A percentile compares a stretch with the other conserved stretches of the same genome.
phyloP scores from a whole-genome alignment of 2,329 filamentous ascomycete species.

The Talaromyces sp. region DNA sequence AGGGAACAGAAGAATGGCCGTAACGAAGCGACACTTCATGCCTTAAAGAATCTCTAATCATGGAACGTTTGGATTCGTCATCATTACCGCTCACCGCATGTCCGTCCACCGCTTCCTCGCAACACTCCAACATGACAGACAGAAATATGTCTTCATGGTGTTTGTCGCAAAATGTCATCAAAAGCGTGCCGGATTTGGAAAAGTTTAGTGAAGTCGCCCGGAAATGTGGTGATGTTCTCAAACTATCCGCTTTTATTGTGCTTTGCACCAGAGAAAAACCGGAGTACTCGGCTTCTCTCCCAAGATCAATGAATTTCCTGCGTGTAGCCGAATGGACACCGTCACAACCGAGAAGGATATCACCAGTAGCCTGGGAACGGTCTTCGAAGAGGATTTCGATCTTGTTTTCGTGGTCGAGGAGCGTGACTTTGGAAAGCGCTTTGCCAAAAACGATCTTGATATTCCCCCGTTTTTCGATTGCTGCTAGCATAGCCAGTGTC shows the following conservation, averaged over 20 bases:
- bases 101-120: constrained; percentile 20
- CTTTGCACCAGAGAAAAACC: constrained; percentile 38
- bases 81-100: constrained; percentile 22
- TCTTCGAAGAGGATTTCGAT: constrained; percentile 28
- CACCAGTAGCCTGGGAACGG: constrained; percentile 25
- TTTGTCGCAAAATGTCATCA: constrained; percentile 35
- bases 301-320: constrained; percentile 31
- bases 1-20: constrained; percentile 28
- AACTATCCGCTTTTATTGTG: constrained; percentile 19
- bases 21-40: constrained; percentile 33
- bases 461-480: constrained; percentile 30
- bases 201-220: constrained; percentile 34
- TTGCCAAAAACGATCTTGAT: constrained; percentile 39
- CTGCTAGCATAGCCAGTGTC: constrained; percentile 35
- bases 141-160: constrained; percentile 33
- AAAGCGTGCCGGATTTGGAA: constrained; percentile 33
- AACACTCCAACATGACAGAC: constrained; percentile 34
- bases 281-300: constrained; percentile 31
- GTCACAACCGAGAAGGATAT: constrained; percentile 37
- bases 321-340: constrained; percentile 37
- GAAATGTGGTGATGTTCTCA: constrained; percentile 28
- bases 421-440: constrained; percentile 30
- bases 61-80: constrained; percentile 24
- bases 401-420: not conserved
- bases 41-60: constrained; percentile 30